These are phyloP conservation scores for Ophiocordyceps camponoti-floridani DNA, from an alignment of 2,329 filamentous ascomycete species.

Conservation along the genomic window DNA sequence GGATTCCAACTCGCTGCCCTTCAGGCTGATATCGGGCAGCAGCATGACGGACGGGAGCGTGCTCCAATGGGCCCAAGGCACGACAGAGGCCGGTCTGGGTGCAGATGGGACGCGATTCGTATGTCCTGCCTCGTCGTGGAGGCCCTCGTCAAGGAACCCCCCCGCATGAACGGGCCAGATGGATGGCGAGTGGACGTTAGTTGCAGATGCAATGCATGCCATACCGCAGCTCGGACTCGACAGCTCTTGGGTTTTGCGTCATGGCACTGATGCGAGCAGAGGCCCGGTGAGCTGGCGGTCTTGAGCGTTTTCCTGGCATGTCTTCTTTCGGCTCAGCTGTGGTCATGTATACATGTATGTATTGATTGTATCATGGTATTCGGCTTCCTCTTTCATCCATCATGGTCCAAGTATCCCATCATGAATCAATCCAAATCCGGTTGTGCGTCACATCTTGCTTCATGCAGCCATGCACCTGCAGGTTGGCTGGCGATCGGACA, in stretches of 20 bases:
- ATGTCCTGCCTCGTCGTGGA: not conserved
- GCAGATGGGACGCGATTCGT: too few relatives aligned
- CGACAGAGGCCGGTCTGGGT: too few relatives aligned
- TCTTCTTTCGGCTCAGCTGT: not conserved
- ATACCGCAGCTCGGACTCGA: conserved; percentile 2
- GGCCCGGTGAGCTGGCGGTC: too few relatives aligned
- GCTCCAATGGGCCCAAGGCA: too few relatives aligned
- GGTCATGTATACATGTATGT: too few relatives aligned
- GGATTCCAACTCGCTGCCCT: too few relatives aligned
- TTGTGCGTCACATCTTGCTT: conserved; percentile 4
- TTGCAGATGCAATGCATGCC: conserved; percentile 8
- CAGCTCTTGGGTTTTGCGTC: not conserved
- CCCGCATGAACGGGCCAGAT: conserved; percentile 5
- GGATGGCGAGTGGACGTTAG: not conserved
- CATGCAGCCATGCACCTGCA: conserved; percentile 3
- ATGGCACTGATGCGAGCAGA: not conserved
- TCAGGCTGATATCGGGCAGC: conserved; percentile 2
- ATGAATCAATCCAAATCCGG: conserved; percentile 2
- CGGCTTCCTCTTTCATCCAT: too few relatives aligned
- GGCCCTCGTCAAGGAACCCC: not conserved
- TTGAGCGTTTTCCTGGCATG: too few relatives aligned
- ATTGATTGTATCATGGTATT: too few relatives aligned
- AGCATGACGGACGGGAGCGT: not conserved
- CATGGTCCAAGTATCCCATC: too few relatives aligned
- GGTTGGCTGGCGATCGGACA: conserved; percentile 1